Evolutionary conservation across 805 yeast species (phyloP).

Genomic region (Wickerhamiella vanderwaltii): DNA sequence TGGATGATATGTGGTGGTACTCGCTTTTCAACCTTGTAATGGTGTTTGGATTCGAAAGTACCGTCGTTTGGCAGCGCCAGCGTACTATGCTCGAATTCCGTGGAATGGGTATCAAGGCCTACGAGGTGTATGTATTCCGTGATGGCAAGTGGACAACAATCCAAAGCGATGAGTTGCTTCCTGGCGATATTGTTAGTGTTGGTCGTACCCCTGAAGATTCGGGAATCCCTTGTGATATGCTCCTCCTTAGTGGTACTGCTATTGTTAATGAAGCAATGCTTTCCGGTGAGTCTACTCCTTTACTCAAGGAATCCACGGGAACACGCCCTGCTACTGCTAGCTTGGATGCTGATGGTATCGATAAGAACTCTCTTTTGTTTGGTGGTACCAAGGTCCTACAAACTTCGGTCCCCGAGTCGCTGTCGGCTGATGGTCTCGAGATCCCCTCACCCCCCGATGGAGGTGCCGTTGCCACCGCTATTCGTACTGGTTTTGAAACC

Average conservation of each 20-base stretch:
- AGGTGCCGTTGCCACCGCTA: conserved; percentile 83
- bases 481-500: conserved; percentile 96
- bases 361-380: conserved; percentile 75
- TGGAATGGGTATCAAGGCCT: conserved; percentile 94
- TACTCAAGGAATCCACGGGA: conserved; percentile 80
- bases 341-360: conserved; percentile 68
- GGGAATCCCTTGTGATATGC: conserved; percentile 88
- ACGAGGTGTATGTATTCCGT: conserved; percentile 60
- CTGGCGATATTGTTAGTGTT: conserved; percentile 78
- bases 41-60: conserved; percentile 85
- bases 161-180: conserved; percentile 65
- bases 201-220: conserved; percentile 82
- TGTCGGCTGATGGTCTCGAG: conserved; percentile 7
- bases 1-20: conserved; percentile 95
- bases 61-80: conserved; percentile 92
- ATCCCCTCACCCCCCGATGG: conserved; percentile 69
- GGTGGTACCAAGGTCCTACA: conserved; percentile 97
- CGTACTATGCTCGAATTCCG: conserved; percentile 90
- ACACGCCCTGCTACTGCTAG: conserved; percentile 63
- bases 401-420: conserved; percentile 17
- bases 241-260: conserved; percentile 78
- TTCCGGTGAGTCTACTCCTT: conserved; percentile 95
- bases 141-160: conserved; percentile 55
- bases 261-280: conserved; percentile 98
- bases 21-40: conserved; percentile 83